Base-by-base conservation (phyloP, 495 filamentous ascomycete genomes). In the Penicillium mononematosum region DNA sequence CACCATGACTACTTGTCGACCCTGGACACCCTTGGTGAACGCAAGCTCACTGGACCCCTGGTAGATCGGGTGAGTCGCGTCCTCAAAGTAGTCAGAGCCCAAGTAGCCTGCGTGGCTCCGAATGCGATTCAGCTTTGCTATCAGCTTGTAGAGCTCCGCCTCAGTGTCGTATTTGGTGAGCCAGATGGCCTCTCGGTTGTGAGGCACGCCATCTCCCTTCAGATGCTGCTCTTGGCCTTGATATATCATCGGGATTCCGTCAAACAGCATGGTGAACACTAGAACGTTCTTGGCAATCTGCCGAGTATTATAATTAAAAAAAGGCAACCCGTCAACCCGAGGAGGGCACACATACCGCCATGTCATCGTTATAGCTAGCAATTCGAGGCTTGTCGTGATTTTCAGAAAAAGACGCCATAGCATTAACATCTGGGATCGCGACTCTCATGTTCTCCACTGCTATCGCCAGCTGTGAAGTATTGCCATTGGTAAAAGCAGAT, bases 171-270 rank as follows among this genome's bases (percentile, higher is more conserved):
- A 94, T 7, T 71, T 70, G 31, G 83, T 82, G 17, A 82, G 74
- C 90, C 90, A 94, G 42, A 91, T 63, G 31, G 89, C 87, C 68
- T 92, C 88, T 43, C 90, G 85, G 67, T 92, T 88, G 32, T 70
- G 58, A 0, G 88, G 88, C 36, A 83, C 82, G 47, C 52, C 71
- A 11, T 71, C 65, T 47, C 88, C 88, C 6, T 69, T 63, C 65
- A 85, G 86, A 49, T 83, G 82, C 56, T 93, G 88, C 67, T 92
- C 89, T 66, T 91, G 87, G 17, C 89, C 89, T 58, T 80, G 73
- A 60, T 88, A 88, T 49, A 78, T 76, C 65, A 86, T 83, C 0
- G 85, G 84, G 25, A 86, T 78, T 29, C 83, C 84, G 53, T 90
- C 88, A 31, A 77, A 79, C 34, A 93, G 80, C 25, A 93, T 78